phyloP scores from a whole-genome alignment of 192 early-diverging fungal species.

The Mortierella antarctica region DNA sequence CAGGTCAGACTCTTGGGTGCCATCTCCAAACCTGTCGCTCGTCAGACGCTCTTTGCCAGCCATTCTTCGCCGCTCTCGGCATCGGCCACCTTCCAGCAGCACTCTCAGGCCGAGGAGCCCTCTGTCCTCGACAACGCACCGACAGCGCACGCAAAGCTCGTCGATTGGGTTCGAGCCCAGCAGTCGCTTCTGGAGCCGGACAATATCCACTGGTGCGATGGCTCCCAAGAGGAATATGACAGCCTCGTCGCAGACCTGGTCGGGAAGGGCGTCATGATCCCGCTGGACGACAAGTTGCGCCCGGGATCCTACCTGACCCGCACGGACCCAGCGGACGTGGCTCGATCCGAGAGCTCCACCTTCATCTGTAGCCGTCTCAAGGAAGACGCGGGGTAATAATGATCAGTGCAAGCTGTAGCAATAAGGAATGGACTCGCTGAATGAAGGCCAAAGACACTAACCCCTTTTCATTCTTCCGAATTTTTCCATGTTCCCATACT shows the following conservation, averaged over 20 bases:
- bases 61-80: slow-evolving; percentile 32
- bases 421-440: no score
- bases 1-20: slow-evolving; percentile 36
- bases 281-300: slow-evolving; percentile 31
- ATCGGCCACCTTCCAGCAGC: slow-evolving; percentile 27
- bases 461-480: no score
- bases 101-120: slow-evolving; percentile 11
- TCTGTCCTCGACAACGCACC: slow-evolving; percentile 7
- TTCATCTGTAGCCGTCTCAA: slow-evolving; percentile 40
- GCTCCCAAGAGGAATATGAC: slow-evolving; percentile 37
- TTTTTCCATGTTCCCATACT: no score
- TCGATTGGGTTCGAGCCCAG: slow-evolving; percentile 44
- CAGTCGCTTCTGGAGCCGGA: slow-evolving; percentile 39
- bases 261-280: slow-evolving; percentile 42
- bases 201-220: slow-evolving; percentile 51
- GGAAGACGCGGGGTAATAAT: slow-evolving; percentile 42
- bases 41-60: slow-evolving; percentile 42
- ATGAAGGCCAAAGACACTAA: no score
- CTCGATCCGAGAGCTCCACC: slow-evolving; percentile 47
- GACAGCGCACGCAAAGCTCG: slow-evolving; percentile 24
- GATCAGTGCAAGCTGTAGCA: neutral
- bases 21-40: slow-evolving; percentile 33
- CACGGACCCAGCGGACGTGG: slow-evolving; percentile 47
- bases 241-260: slow-evolving; percentile 21
- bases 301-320: slow-evolving; percentile 44